phyloP scores from a whole-genome alignment of 2,329 filamentous ascomycete species.

The Trichoderma citrinoviride region DNA sequence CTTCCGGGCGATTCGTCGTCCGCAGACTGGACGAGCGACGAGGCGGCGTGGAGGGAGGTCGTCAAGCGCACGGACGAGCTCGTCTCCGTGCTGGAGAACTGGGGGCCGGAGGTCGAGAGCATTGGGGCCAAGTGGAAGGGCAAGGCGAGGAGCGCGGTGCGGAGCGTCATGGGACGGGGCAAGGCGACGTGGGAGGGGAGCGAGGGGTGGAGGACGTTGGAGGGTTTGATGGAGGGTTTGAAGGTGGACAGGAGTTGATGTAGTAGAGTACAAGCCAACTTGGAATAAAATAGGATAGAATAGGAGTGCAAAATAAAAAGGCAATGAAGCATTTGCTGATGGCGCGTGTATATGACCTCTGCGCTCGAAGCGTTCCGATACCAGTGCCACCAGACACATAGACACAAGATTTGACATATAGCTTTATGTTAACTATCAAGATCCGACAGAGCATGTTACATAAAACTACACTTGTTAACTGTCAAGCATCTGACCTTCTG shows the following conservation, averaged over 20 bases:
- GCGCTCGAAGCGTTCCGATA: too few species aligned
- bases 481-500: not conserved
- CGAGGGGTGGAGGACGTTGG: slow-evolving; percentile 62
- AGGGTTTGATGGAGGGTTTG: slow-evolving; percentile 55
- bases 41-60: slow-evolving; percentile 66
- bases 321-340: not conserved
- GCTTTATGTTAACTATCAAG: not conserved
- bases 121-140: slow-evolving; percentile 82
- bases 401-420: too few species aligned
- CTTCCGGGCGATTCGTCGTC: slow-evolving; percentile 37
- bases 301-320: not conserved
- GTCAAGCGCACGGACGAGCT: slow-evolving; percentile 78
- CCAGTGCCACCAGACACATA: too few species aligned
- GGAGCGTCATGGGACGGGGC: slow-evolving; percentile 78
- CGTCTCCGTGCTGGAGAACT: slow-evolving; percentile 78
- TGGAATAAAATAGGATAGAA: not conserved
- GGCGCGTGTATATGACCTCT: too few species aligned
- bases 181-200: slow-evolving; percentile 81
- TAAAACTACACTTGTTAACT: not conserved
- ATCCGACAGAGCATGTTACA: not conserved
- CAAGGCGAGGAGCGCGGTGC: slow-evolving; percentile 80
- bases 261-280: too few species aligned
- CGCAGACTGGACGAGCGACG: slow-evolving; percentile 49
- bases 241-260: slow-evolving; percentile 33
- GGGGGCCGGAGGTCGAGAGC: slow-evolving; percentile 61